Base-by-base conservation (phyloP, 164 flowering plant species). In the Dillenia turbinata region DNA sequence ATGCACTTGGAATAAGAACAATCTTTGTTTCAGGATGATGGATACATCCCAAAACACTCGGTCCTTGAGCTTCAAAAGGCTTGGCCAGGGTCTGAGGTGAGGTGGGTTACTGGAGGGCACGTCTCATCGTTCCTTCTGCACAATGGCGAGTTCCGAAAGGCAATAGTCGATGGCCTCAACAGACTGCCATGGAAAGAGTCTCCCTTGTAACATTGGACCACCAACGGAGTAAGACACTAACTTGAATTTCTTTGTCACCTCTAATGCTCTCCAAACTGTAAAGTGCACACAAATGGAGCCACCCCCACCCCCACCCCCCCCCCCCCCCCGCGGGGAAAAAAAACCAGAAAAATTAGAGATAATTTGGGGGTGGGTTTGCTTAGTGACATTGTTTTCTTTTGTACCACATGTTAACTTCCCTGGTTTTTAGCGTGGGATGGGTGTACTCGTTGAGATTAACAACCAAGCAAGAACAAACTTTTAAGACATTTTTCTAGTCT, bases 21-120 rank as follows among this genome's bases (percentile, higher is more conserved):
- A 46, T 11, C 44, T 1, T 17, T 17, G 44, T 72, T 68, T 73
- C 77, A 94, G 99, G 96, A 94, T 77, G 99, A 94, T 66, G 97
- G 96, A 33, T 94, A 94, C 76, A 94, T 94, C 47, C 97, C 99
- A 50, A 85, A 83, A 56, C 96, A 89, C 73, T 94, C 96, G 0
- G 96, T 89, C 24, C 65, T 91, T 80, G 92, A 92, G 79, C 92
- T 91, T 62, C 90, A 94, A 66, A 94, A 80, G 57, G 97, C 96
- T 51, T 94, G 99, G 97, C 99, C 97, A 10, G 99, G 99, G 24
- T 94, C 97, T 17, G 97, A 91, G 74, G 99, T 94, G 71, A 83
- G 99, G 72, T 94, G 99, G 99, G 97, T 94, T 14, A 89, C 86
- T 0, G 99, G 99, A 3, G 99, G 99, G 14, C 99, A 94, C 68